Conservation (phyloP, 1,139 yeast species). For the Protomyces lactucae-debilis region DNA sequence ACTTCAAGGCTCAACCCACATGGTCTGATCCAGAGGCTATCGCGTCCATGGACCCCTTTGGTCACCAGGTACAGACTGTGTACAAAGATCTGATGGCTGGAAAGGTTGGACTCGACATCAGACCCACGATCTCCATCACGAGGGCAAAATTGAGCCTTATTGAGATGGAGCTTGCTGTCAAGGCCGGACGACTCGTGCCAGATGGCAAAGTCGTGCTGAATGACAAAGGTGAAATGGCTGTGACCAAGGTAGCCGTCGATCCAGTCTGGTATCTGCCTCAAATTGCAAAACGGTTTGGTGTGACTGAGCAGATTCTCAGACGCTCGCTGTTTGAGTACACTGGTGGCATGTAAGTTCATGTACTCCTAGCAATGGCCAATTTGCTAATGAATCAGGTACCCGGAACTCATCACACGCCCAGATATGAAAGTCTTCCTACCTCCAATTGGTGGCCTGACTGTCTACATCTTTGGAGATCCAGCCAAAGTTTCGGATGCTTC, state of each 20-base stretch:
- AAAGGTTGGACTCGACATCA: constrained; percentile 49
- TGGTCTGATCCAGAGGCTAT: constrained; percentile 54
- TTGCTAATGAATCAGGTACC: constrained; percentile 59
- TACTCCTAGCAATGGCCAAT: constrained; percentile 43
- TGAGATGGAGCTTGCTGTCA: constrained; percentile 53
- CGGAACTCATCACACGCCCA: constrained; percentile 58
- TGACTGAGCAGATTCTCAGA: constrained; percentile 52
- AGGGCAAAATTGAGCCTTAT: constrained; percentile 56
- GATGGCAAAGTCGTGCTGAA: constrained; percentile 57
- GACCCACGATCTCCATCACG: constrained; percentile 59
- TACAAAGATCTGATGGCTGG: constrained; percentile 43
- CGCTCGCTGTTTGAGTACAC: constrained; percentile 42
- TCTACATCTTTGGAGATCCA: constrained; percentile 58
- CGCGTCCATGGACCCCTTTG: constrained; percentile 59
- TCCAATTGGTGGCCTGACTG: constrained; percentile 51
- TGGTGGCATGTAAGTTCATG: neutral
- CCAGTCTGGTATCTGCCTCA: constrained; percentile 66
- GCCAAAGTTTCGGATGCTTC: constrained; percentile 48
- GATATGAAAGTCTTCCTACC: constrained; percentile 59
- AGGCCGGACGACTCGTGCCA: constrained; percentile 48
- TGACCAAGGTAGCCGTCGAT: constrained; percentile 58
- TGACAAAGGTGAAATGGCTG: constrained; percentile 53
- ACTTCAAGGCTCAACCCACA: constrained; percentile 49
- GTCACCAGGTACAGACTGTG: constrained; percentile 57
- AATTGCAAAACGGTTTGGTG: constrained; percentile 55